Base-by-base conservation (phyloP, 345 rosid genomes). In the Camelina neglecta region DNA sequence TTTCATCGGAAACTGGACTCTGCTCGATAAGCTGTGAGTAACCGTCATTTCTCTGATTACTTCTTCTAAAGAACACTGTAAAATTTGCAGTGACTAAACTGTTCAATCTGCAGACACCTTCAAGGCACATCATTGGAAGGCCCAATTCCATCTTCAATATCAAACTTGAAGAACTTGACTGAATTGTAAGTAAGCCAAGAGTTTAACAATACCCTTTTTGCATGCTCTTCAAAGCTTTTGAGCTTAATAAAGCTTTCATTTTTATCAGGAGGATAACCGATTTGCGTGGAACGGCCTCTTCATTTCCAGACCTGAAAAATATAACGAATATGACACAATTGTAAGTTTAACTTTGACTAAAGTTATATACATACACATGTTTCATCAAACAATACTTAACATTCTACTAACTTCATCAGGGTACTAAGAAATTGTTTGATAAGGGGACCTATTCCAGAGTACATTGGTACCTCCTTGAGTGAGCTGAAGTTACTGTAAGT, bases 121-220 rank as follows among this genome's bases (percentile, higher is more conserved):
- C 93, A 95, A 70, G 97, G 99, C 24, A 88, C 96, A 58, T 83
- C 91, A 23, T 74, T 92, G 93, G 85, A 82, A 78, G 99, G 99
- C 24, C 97, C 99, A n/a, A 85, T 95, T 71, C 97, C 97, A 44
- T 51, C 89, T 70, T 47, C 79, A 47, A 71, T 89, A 60, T 89
- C 97, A 42, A 64, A 48, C 68, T 73, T 95, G 77, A 82, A 9
- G 63, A 88, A 76, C 51, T 81, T 92, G 68, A 20, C 57, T 0
- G 75, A 80, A 1, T 54, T 95, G 99, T 95, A 83, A 86, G 97
- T 48, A 67, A 18, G 3, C 63, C 23, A 47, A 59, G 16, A 57
- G 11, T 35, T 60, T 18, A 20, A 29, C 36, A 33, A 4, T 20
- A 58, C 61, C 26, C 9, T 45, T 68, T 51, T 42, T 13, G 6